Evolutionary conservation across 345 rosid species (phyloP).

Genomic region (Lenwebbia sp.): DNA sequence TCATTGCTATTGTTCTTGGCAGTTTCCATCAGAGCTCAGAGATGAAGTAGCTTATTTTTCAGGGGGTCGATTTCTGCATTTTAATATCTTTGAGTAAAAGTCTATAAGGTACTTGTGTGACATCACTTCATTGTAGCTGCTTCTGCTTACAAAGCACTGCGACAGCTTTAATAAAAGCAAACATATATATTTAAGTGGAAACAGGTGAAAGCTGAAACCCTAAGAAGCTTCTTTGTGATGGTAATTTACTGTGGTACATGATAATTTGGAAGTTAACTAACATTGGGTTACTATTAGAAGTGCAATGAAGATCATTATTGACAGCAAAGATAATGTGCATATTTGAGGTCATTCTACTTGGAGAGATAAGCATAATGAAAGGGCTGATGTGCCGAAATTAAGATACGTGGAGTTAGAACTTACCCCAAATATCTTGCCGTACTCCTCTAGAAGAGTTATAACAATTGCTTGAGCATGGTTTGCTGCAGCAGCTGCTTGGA

Average conservation of each 20-base stretch:
- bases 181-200: not conserved
- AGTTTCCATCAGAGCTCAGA: not conserved
- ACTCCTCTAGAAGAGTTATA: conserved; percentile 83
- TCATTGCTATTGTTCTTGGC: not conserved
- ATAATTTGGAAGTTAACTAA: not conserved
- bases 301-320: not conserved
- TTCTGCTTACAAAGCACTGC: not conserved
- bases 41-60: not conserved
- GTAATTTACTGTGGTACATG: not conserved
- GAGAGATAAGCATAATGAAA: not conserved
- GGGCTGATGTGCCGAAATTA: not conserved
- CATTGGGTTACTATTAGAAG: not conserved
- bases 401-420: conserved; percentile 4
- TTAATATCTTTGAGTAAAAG: not conserved
- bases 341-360: not conserved
- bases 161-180: not conserved
- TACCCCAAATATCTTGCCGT: conserved; percentile 80
- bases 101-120: not conserved
- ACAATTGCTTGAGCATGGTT: conserved; percentile 98
- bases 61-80: not conserved
- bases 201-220: not conserved
- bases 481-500: conserved; percentile 99
- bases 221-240: not conserved
- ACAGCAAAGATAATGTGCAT: not conserved
- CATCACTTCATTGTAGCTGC: not conserved